Conservation (phyloP, 495 filamentous ascomycete species). For the Neurospora intermedia region DNA sequence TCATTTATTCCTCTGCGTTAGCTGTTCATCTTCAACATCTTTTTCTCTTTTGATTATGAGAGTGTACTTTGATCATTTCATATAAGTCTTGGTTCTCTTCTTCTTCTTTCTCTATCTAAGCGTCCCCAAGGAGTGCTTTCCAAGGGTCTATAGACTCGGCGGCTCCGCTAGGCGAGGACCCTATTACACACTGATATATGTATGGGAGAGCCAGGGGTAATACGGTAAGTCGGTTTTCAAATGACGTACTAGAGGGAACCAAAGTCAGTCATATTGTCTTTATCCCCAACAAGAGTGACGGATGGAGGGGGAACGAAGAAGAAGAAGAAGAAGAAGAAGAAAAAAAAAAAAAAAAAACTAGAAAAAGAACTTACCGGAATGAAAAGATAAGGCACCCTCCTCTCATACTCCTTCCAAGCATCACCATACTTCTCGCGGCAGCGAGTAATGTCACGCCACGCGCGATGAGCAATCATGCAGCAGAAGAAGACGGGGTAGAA, state of each 20-base stretch:
- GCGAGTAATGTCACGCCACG: conserved; percentile 69
- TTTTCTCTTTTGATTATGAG: not conserved
- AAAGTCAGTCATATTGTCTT: not conserved
- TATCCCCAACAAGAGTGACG: not conserved
- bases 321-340: too few relatives aligned
- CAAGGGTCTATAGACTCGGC: not conserved
- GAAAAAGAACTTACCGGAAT: conserved; percentile 69
- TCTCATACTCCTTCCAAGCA: conserved; percentile 83
- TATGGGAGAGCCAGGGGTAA: not conserved
- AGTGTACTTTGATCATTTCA: not conserved
- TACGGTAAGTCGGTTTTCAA: conserved; percentile 8
- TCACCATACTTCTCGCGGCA: conserved; percentile 87
- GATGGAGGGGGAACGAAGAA: not conserved
- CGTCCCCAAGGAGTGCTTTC: not conserved
- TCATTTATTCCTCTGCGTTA: not conserved
- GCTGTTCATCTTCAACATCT: not conserved
- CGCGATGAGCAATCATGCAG: conserved; percentile 85
- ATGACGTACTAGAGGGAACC: conserved; percentile 16
- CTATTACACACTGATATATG: not conserved
- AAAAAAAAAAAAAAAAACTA: too few relatives aligned
- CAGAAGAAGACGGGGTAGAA: conserved; percentile 92
- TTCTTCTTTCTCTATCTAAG: not conserved
- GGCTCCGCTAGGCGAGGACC: not conserved
- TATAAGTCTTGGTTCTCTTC: not conserved
- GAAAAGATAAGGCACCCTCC: conserved; percentile 82